Evolutionary conservation across 2,329 filamentous ascomycete species (phyloP), one percentile per base, ranked within the genome.

Genomic region (Beauveria medogensis): DNA sequence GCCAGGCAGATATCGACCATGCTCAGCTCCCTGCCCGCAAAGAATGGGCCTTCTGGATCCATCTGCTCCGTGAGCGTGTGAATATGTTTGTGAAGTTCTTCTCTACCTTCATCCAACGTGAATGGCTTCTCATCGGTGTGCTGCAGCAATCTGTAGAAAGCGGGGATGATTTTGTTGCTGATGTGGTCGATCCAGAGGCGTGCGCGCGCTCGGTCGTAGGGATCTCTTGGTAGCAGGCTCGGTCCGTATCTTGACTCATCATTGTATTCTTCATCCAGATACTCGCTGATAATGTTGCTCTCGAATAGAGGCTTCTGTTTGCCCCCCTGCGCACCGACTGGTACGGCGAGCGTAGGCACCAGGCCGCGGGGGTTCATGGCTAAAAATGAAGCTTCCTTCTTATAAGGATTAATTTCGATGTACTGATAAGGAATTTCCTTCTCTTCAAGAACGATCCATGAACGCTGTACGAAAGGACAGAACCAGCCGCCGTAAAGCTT

Each of bases 401-500:
- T 77, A 76, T 92, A 92, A 0, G 89, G 89, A 71, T 92, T 91
- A 62, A 91, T 86, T 76, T 90, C 87, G 64, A 89, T 78, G 71
- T 90, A 91, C 74, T 92, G 85, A 70, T 92, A 87, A 18, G 83
- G 82, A 34, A 91, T 87, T 2, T 78, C 74, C 71, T 92, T 92
- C 70, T 92, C 89, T 67, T 86, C 81, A 12, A 92, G 79, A 1
- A 86, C 82, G 63, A 91, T 85, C 86, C 89, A 91, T 16, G 81
- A 80, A 20, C 89, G 81, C 74, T 92, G 89, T 5, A 91, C 82
- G 64, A 84, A 85, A 16, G 82, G 82, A 65, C 82, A 93, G 78
- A 91, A 91, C 88, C 88, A 92, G 64, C 85, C 86, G 16, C 84
- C 83, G 72, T 90, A 91, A 14, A 91, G 77, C 70, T 88, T 89